Percentiles rank a stretch among this genome's conserved stretches.
Conservation (phyloP, 2,329 filamentous ascomycete species). For the Penicillium sumatraense region DNA sequence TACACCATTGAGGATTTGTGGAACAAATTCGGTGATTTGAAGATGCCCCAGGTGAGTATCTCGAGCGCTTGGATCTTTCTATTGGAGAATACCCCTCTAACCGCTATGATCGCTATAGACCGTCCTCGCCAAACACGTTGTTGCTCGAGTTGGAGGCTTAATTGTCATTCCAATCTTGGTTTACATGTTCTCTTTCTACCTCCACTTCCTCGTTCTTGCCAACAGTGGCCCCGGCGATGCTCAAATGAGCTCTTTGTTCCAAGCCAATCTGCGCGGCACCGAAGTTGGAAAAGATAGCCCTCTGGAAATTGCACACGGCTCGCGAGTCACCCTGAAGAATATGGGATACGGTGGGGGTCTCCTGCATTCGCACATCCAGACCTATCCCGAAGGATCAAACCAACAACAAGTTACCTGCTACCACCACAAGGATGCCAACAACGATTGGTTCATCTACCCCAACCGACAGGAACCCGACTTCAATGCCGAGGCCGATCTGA, state of each 20-base stretch:
- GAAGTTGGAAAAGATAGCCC: slow-evolving; percentile 94
- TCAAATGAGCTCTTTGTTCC: slow-evolving; percentile 99
- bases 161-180: slow-evolving; percentile 88
- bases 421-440: slow-evolving; percentile 99
- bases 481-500: slow-evolving; percentile 70
- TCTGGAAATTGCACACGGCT: slow-evolving; percentile 87
- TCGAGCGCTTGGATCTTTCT: neutral
- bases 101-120: slow-evolving; percentile 52
- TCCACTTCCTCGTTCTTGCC: slow-evolving; percentile 92
- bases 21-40: slow-evolving; percentile 95
- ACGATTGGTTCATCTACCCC: slow-evolving; percentile 99
- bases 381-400: slow-evolving; percentile 86
- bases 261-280: slow-evolving; percentile 92
- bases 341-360: slow-evolving; percentile 99
- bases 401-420: slow-evolving; percentile 99
- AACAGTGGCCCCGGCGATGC: slow-evolving; percentile 95
- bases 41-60: slow-evolving; percentile 76
- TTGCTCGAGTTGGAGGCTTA: slow-evolving; percentile 79
- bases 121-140: slow-evolving; percentile 75
- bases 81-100: neutral
- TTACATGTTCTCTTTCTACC: slow-evolving; percentile 93
- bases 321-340: slow-evolving; percentile 92
- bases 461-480: slow-evolving; percentile 79
- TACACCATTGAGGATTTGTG: slow-evolving; percentile 97
- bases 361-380: slow-evolving; percentile 94